Evolutionary conservation across 768 basidiomycete species (phyloP), one percentile per base, ranked within the genome.

Genomic region (Mycena galopus): DNA sequence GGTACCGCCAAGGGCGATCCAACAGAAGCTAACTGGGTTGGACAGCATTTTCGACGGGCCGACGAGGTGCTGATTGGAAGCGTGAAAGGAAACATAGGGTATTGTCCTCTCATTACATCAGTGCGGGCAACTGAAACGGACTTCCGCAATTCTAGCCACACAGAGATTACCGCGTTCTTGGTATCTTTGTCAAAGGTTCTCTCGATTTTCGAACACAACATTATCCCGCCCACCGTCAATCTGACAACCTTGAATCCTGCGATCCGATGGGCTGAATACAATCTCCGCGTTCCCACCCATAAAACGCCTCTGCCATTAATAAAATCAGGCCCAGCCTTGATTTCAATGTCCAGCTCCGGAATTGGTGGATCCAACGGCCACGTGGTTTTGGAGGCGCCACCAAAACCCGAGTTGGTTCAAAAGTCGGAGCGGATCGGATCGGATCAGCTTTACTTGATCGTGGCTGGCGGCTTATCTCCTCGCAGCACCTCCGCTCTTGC

Each of bases 291-390:
- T 1, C 84, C 85, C 11, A 73, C 77, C 9, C 76, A 78, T 17
- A 55, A 79, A 0, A 78, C 79, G 7, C 73, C 79, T 1, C 79
- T 85, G 17, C 59, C 78, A 16, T 74, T 75, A 14, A 50, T 69
- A 10, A 51, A 73, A 1, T 68, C 77, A 8, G 76, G 78, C 7
- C 75, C 16, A 33, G 76, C 81, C 19, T 76, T 86, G 25, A 80
- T 86, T 23, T 83, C 86, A 0, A 80, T 88, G 61, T 78, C 82
- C 1, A 84, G 85, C 66, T 85, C 82, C 27, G 86, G 86, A 2
- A 86, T 88, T 47, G 84, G 86, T 23, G 86, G 86, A 10, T 80
- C 82, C 5, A 86, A 85, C 64, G 86, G 83, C 0, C 86, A 87
- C 65, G 80, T 77, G n/a, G 79, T 88, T 29, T 60, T 86, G 11